These are phyloP conservation scores for Apiotrichum gracile DNA, from an alignment of 1,284 basidiomycete genomes.

Conservation along the genomic window DNA sequence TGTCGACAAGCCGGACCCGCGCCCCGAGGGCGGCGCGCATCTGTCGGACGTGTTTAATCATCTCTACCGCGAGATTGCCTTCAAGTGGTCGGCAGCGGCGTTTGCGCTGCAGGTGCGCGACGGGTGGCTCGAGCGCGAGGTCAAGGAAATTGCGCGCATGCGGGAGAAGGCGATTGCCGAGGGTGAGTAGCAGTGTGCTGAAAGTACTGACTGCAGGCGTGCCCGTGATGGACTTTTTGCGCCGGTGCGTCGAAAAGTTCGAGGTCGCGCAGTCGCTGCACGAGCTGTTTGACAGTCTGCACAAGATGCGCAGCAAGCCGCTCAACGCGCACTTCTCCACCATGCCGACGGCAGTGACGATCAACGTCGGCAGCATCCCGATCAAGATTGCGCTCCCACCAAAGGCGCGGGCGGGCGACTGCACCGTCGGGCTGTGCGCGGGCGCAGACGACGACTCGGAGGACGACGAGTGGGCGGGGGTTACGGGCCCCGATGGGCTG, in stretches of 20 bases:
- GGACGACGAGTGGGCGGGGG: conserved; percentile 1
- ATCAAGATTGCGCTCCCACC: conserved; percentile 77
- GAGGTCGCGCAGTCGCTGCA: conserved; percentile 70
- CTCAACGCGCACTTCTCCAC: conserved; percentile 54
- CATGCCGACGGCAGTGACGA: conserved; percentile 60
- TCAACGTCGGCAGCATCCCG: conserved; percentile 67
- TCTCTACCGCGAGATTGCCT: conserved; percentile 73
- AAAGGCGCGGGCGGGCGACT: conserved; percentile 52
- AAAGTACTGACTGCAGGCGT: conserved; percentile 18
- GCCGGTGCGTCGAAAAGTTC: conserved; percentile 52
- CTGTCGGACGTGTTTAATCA: conserved; percentile 62
- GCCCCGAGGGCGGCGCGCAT: conserved; percentile 52
- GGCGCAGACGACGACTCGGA: conserved; percentile 45
- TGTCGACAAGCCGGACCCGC: conserved; percentile 78
- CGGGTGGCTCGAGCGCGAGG: conserved; percentile 73
- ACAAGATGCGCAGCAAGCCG: conserved; percentile 51
- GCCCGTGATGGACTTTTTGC: conserved; percentile 30
- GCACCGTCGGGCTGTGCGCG: conserved; percentile 49
- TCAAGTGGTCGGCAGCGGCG: conserved; percentile 79
- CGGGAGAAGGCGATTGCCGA: conserved; percentile 55
- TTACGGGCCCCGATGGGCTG: conserved; percentile 9
- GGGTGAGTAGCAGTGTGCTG: conserved; percentile 13
- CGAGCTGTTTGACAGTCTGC: conserved; percentile 53
- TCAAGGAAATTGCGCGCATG: conserved; percentile 60
- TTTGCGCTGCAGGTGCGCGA: conserved; percentile 77